These are phyloP conservation scores for Leccinum rimulosum DNA, from an alignment of 768 basidiomycete species.

Conservation along the genomic window DNA sequence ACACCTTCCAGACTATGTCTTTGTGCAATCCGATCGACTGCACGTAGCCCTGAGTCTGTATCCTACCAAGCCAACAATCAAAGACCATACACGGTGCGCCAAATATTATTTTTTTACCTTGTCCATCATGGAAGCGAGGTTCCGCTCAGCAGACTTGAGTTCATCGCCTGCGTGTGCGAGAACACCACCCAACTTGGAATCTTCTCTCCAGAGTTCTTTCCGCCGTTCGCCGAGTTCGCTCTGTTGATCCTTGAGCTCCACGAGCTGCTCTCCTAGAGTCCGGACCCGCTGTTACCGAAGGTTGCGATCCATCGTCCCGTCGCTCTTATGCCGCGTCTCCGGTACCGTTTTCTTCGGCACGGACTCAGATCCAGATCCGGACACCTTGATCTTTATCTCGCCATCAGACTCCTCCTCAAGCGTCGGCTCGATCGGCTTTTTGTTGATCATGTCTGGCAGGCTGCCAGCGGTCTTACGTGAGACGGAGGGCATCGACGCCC, in stretches of 20 bases:
- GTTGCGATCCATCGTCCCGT: constrained; percentile 75
- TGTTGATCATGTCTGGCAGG: too few relatives aligned
- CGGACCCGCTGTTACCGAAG: constrained; percentile 61
- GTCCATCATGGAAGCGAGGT: constrained; percentile 90
- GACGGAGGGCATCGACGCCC: background rate
- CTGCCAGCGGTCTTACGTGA: too few relatives aligned
- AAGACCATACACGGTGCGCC: background rate
- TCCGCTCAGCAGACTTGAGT: constrained; percentile 75
- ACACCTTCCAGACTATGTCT: constrained; percentile 77
- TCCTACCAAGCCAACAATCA: constrained; percentile 51
- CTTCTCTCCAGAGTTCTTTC: constrained; percentile 95
- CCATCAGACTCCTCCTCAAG: constrained; percentile 31
- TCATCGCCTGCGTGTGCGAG: constrained; percentile 78
- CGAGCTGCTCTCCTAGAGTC: constrained; percentile 60
- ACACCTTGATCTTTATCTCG: constrained; percentile 34
- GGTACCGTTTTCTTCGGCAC: constrained; percentile 19
- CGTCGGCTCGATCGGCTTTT: too few relatives aligned
- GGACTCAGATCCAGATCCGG: background rate
- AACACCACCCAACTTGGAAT: constrained; percentile 79
- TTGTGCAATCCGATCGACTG: constrained; percentile 82
- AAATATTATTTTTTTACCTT: constrained; percentile 49
- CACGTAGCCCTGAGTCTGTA: constrained; percentile 82
- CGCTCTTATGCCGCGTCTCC: constrained; percentile 41
- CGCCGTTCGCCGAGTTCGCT: constrained; percentile 71
- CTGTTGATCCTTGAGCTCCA: constrained; percentile 62